Conservation (phyloP, 2,329 filamentous ascomycete genomes). For the Stachybotrys elegans region DNA sequence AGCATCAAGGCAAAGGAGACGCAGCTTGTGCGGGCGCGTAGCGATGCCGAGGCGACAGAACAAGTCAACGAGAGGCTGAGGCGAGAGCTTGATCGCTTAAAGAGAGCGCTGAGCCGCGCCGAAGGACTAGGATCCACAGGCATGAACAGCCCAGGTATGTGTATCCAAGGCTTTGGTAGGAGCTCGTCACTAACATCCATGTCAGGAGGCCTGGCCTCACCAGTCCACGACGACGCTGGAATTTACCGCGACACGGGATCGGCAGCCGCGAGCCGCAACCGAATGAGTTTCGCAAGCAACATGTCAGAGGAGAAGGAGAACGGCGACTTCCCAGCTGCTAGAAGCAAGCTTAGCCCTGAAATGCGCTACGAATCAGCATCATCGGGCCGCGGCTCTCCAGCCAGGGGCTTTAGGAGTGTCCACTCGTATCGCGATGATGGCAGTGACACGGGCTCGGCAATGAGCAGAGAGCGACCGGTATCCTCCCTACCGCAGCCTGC, state of each 20-base stretch:
- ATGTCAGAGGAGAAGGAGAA: slow-evolving; percentile 78
- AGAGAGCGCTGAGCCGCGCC: slow-evolving; percentile 71
- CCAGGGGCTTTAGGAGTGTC: slow-evolving; percentile 45
- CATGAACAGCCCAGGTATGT: slow-evolving; percentile 31
- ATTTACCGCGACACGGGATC: slow-evolving; percentile 51
- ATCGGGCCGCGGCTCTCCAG: slow-evolving; percentile 56
- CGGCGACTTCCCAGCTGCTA: slow-evolving; percentile 41
- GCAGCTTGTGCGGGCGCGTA: slow-evolving; percentile 85
- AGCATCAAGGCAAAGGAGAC: slow-evolving; percentile 99
- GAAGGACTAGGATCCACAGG: slow-evolving; percentile 41
- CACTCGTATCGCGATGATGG: slow-evolving; percentile 25
- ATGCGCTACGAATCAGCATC: slow-evolving; percentile 45
- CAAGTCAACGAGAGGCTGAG: slow-evolving; percentile 78
- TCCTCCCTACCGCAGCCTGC: slow-evolving; percentile 30
- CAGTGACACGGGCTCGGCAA: slow-evolving; percentile 21
- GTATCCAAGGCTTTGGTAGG: neutral
- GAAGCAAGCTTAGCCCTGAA: slow-evolving; percentile 52
- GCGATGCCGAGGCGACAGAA: slow-evolving; percentile 84
- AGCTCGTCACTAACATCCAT: slow-evolving; percentile 8
- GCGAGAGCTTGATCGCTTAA: slow-evolving; percentile 86
- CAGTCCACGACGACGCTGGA: slow-evolving; percentile 52
- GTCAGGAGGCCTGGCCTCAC: slow-evolving; percentile 38
- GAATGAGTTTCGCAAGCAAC: slow-evolving; percentile 59
- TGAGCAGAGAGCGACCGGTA: slow-evolving; percentile 25
- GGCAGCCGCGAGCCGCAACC: slow-evolving; percentile 37